Base-by-base conservation (phyloP, 306 rosid species). In the Leucaena leucocephala region DNA sequence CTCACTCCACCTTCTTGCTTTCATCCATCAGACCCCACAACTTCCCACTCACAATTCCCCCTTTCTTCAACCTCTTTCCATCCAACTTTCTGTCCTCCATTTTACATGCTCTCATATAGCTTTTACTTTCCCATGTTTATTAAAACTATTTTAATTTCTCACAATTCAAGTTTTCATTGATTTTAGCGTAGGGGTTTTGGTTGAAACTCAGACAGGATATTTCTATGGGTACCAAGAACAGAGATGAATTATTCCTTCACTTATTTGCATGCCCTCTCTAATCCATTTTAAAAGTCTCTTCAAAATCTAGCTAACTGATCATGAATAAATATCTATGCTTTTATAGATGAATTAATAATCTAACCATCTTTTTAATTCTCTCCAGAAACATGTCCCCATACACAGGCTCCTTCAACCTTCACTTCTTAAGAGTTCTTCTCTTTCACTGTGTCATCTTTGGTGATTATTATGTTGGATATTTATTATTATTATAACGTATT, bases 11-110 rank as follows among this genome's bases (percentile, higher is more conserved):
- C 22, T 22, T 58, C 15, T 58, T 9, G 64, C 64, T 58, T 58
- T 21, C 64, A 58, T 10, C 64, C 36, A 58, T 58, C 64, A 8
- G 64, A 58, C 64, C 64, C 64, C 64, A 58, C 63, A 8, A 21
- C 13, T 33, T 10, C 34, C 35, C 64, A 58, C 63, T 58, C 15
- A 58, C 36, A 22, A 4, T 12, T 12, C 15, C 16, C 64, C 64
- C 8, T 21, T 22, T 58, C 15, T 22, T 58, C 36, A 58, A 9
- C 16, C 35, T 22, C 64, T 58, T 22, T 3, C 36, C 36, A 21
- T 19, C 36, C 35, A 3, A 21, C 64, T 22, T 58, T 58, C 64
- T 9, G 64, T 58, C 64, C 36, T 58, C 64, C 64, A 19, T 58
- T 19, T 21, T 58, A 4, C 64, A 22, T 21, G 35, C 36, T 21